Evolutionary conservation across 2,329 filamentous ascomycete species (phyloP), one percentile per base, ranked within the genome.

Genomic region (Aspergillus sp.): DNA sequence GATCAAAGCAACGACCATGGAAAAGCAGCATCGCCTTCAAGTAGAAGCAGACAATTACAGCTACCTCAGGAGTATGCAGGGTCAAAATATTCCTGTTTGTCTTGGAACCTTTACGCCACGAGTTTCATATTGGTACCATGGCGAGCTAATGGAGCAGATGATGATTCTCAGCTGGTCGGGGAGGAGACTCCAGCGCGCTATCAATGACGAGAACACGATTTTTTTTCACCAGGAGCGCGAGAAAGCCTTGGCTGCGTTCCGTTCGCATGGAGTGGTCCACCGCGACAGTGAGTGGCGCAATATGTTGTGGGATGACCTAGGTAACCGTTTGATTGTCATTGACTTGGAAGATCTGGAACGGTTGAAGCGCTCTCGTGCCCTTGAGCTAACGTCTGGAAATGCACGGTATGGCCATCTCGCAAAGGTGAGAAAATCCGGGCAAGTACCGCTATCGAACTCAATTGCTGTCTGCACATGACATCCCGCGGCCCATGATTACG

Each of bases 341-440:
- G 64, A 70, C 51, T 64, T 70, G 41, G 68, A 70, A 51, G 62
- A 67, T 19, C 19, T 70, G 56, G 58, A 61, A 47, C 62, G 59
- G 62, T 41, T 62, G 33, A 61, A 63, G 51, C 60, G 59, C 45
- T 51, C 52, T 62, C 56, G 54, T 33, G 34, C 58, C 33, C 56
- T 66, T 53, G n/a, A 62, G 54, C 44, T 47, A 41, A 63, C 17
- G 6, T 61, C 58, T 54, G 46, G 58, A 15, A 65, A 65, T 54
- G 37, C 47, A 44, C 30, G 33, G 48, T 17, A 50, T 57, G 9
- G 44, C 57, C 51, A 22, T 40, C 19, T 27, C 33, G 33, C 30
- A 50, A 17, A 46, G 19, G 40, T 11, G 27, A 17, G 27, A 24
- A 58, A 52, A 50, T n/a, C 39, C 39, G 30, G 15, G 5, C 39